Base-by-base conservation (phyloP, 345 rosid species). In the Citrus unshiu region DNA sequence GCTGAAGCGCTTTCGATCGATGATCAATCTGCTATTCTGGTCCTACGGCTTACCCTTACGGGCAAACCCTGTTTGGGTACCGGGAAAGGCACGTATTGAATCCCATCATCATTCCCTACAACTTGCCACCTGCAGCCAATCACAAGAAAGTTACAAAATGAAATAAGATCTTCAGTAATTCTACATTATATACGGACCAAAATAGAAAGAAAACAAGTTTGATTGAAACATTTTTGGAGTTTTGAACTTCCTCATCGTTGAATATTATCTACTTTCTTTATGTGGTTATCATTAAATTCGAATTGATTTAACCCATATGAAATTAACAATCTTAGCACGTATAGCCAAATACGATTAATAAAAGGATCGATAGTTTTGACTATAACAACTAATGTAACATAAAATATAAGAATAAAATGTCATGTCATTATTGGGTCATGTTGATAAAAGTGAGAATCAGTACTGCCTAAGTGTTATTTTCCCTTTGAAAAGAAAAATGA, bases 71-170 rank as follows among this genome's bases (percentile, higher is more conserved):
- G 85, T 81, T 86, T 92, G 66, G 99, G 98, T 16, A 95, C 96
- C 1, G 98, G 99, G 76, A 95, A 95, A 65, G 99, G 99, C 19
- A 92, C 96, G 79, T 95, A 95, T 51, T 93, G 98, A 77, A 95
- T 91, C 21, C 93, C 99, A 80, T 91, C 93, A 1, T 87, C 91
- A 2, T 82, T 88, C 83, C 92, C 96, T 61, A 84, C 78, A 43
- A 86, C 85, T 84, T 89, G 84, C 99, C 99, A 95, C 88, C 99
- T 95, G 84, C 74, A 80, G 27, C 83, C 79, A 76, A 81, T 65
- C 57, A 71, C n/a, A 57, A 35, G 34, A 2, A 43, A 37, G 16
- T 5, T 49, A 59, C 25, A 77, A 29, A 70, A 12, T 7, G 4
- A 39, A 32, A 39, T 34, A 63, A 68, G 40, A 40, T 32, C 66